Evolutionary conservation across 169 alveolate species (phyloP).

Genomic region (Toxoplasma gondii): DNA sequence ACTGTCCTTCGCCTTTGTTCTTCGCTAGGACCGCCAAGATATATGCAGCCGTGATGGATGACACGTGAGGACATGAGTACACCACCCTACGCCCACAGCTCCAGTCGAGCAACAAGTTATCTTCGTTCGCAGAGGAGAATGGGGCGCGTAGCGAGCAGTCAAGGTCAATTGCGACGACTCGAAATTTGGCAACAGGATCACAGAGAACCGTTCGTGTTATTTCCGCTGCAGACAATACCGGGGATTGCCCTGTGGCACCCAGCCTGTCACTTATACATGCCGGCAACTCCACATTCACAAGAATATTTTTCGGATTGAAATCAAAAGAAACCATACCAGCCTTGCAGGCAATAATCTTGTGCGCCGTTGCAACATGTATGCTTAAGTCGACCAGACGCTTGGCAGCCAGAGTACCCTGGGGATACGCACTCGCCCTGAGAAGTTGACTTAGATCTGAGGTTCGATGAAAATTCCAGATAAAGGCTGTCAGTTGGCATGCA

Average conservation of each 20-base stretch:
- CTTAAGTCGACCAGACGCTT: constrained; percentile 23
- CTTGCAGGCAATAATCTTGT: constrained; percentile 31
- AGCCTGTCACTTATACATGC: not conserved
- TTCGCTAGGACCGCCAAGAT: constrained; percentile 56
- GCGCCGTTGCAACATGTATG: constrained; percentile 25
- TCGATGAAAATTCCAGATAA: constrained; percentile 56
- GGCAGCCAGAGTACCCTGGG: not conserved
- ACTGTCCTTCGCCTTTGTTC: constrained; percentile 33
- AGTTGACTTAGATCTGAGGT: constrained; percentile 3
- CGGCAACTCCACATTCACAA: constrained; percentile 31
- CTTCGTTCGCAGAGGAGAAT: constrained; percentile 25
- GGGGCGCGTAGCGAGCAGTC: constrained; percentile 57
- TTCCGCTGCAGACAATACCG: constrained; percentile 31
- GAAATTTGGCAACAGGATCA: not conserved
- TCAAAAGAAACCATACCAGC: constrained; percentile 52
- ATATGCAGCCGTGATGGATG: constrained; percentile 56
- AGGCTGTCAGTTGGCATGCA: constrained; percentile 57
- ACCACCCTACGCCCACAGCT: constrained; percentile 55
- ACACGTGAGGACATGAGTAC: constrained; percentile 60
- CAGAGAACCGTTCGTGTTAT: constrained; percentile 32
- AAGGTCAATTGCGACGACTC: constrained; percentile 60
- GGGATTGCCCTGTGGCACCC: not conserved
- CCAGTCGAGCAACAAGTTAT: constrained; percentile 48
- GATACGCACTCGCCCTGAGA: not conserved
- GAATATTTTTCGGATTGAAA: constrained; percentile 60